Evolutionary conservation across 139 green algal species (phyloP).

Genomic region (Micractinium conductrix): DNA sequence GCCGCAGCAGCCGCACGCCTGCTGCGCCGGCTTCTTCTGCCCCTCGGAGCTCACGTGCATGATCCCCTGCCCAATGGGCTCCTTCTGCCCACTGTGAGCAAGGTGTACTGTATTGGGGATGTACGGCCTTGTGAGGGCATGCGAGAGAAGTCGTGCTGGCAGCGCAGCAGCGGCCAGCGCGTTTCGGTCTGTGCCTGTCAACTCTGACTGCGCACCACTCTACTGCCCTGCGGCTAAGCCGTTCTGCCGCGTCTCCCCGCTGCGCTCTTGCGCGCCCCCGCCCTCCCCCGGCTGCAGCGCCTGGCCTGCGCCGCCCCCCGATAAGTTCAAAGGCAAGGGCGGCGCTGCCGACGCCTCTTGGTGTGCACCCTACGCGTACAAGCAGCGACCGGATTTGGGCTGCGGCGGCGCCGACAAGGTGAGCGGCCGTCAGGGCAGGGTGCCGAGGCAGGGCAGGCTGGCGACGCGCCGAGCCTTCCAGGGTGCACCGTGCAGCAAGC

Average conservation of each 20-base stretch:
- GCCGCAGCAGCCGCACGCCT: constrained; percentile 32
- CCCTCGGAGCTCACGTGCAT: constrained; percentile 53
- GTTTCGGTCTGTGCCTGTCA: too few species aligned
- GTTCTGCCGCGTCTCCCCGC: too few species aligned
- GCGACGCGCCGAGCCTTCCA: not conserved
- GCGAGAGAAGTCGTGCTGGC: too few species aligned
- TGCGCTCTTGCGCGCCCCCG: not conserved
- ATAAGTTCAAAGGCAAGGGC: constrained; percentile 25
- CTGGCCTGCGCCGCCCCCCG: constrained; percentile 33
- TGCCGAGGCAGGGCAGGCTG: too few species aligned
- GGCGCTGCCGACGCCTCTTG: constrained; percentile 41
- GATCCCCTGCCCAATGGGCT: constrained; percentile 57
- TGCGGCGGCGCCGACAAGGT: constrained; percentile 68
- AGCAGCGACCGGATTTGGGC: constrained; percentile 42
- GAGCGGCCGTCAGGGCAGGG: too few species aligned
- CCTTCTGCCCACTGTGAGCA: constrained; percentile 47
- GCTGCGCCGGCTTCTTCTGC: constrained; percentile 65
- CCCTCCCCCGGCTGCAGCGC: constrained; percentile 11
- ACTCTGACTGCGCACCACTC: too few species aligned
- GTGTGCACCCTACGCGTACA: constrained; percentile 71
- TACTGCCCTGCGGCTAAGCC: too few species aligned
- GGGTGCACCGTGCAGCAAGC: not conserved
- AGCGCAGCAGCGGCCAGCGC: too few species aligned
- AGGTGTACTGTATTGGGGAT: too few species aligned
- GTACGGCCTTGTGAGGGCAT: too few species aligned